Base-by-base conservation (phyloP, 306 rosid genomes). In the Quercus engelmannii region DNA sequence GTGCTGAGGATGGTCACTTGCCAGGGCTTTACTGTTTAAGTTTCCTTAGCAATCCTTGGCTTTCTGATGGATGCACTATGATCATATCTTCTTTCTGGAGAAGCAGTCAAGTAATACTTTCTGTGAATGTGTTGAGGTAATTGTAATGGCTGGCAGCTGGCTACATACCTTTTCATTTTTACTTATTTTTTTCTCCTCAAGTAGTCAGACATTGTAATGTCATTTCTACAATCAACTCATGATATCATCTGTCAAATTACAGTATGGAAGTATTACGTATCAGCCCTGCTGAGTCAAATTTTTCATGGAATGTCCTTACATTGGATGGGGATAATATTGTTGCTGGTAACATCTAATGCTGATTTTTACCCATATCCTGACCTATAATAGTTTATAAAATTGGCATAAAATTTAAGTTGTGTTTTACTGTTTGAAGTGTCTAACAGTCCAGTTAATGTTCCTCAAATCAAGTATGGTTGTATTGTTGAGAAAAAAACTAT, bases 361-460 rank as follows among this genome's bases (percentile, higher is more conserved):
- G 69, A 12, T 70, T 43, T 76, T 67, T 81, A 30, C 52, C 54
- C 77, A 68, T 76, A 59, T 28, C 55, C 70, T 73, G 68, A 79
- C 51, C 28, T 25, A 21, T 55, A 64, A 72, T 55, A 41, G 49
- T 75, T 5, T 49, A 55, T 78, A 74, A 62, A 33, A 15, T 2
- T 30, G 41, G 71, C 73, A 58, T 67, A 10, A 77, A 58, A 25
- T 75, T 52, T 31, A 71, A 55, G 52, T 51, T 33, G 51, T 82
- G 73, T 46, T 78, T 76, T 80, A 70, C 74, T 43, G 67, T 76
- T 74, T 86, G 86, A 86, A 95, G 99, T 91, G 82, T 87, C 94
- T 69, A 93, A 98, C 86, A 91, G 97, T 84, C 97, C 93, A 33
- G 92, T 93, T 62, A 89, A 93, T 78, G 74, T 95, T 80, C 99